A percentile compares a stretch with the other conserved stretches of the same genome.
Conservation (phyloP, 1,284 basidiomycete genomes). For the Exobasidium rhododendri region DNA sequence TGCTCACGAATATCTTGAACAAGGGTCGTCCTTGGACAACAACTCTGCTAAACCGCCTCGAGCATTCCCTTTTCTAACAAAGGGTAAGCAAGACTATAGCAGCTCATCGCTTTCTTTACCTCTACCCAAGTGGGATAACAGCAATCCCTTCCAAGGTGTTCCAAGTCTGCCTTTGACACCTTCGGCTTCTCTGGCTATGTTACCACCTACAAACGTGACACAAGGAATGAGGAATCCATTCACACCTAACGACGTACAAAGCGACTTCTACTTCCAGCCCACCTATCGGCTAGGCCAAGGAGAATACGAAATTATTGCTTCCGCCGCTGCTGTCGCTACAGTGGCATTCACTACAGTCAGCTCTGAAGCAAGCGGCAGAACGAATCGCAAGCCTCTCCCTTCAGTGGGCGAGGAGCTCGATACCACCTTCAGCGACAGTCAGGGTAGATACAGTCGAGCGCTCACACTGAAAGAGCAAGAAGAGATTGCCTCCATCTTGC, state of each 20-base stretch:
- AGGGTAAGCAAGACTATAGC: background rate
- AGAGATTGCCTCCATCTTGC: slow-evolving; percentile 4
- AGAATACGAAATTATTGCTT: slow-evolving; percentile 27
- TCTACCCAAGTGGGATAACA: background rate
- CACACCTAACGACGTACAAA: slow-evolving; percentile 10
- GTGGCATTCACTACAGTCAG: slow-evolving; percentile 43
- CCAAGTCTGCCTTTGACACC: slow-evolving; percentile 44
- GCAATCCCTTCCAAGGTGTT: slow-evolving; percentile 23
- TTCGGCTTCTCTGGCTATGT: slow-evolving; percentile 40
- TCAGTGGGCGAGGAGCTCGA: slow-evolving; percentile 8
- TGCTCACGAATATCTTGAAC: background rate
- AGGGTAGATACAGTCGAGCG: background rate
- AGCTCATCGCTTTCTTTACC: background rate
- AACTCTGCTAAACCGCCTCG: too few species aligned
- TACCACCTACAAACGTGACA: slow-evolving; percentile 32
- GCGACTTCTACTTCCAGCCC: background rate
- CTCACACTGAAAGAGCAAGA: slow-evolving; percentile 12
- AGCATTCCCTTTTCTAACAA: background rate
- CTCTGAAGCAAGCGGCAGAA: background rate
- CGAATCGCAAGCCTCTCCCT: background rate
- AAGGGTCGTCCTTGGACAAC: background rate
- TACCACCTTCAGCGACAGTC: background rate
- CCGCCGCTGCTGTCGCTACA: slow-evolving; percentile 45
- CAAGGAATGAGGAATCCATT: slow-evolving; percentile 19
- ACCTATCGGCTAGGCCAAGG: slow-evolving; percentile 1